Percentiles rank a stretch among this genome's conserved stretches.
Evolutionary conservation across 306 rosid genomes (phyloP).

Genomic region (Gastrolobium villosum): DNA sequence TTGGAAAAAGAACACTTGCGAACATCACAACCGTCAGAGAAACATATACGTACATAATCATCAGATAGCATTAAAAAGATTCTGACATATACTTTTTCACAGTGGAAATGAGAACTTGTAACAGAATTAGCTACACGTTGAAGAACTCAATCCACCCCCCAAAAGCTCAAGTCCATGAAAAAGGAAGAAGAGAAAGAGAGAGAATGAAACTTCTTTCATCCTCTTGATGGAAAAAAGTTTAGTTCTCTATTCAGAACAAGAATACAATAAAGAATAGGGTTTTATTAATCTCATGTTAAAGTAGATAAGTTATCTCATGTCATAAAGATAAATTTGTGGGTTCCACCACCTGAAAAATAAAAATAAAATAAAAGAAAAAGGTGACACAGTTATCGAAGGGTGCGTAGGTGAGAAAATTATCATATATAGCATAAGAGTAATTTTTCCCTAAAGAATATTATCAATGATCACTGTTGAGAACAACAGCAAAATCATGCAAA

Average conservation of each 20-base stretch:
- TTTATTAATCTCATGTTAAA: too few relatives aligned
- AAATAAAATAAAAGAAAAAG: too few relatives aligned
- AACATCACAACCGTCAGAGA: background rate
- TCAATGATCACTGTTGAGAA: background rate
- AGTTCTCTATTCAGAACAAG: background rate
- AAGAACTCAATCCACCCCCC: background rate
- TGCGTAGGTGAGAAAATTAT: too few relatives aligned
- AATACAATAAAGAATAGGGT: background rate
- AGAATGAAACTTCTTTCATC: background rate
- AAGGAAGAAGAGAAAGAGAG: background rate
- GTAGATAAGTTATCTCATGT: too few relatives aligned
- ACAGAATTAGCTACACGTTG: background rate
- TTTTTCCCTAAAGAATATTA: background rate
- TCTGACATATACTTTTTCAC: background rate
- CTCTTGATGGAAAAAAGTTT: background rate
- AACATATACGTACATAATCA: background rate
- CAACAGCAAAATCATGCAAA: background rate
- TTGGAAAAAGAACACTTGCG: background rate
- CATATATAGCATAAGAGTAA: too few relatives aligned
- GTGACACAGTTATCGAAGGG: too few relatives aligned
- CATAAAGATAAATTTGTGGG: too few relatives aligned
- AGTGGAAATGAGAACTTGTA: background rate
- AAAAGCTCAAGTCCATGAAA: constrained; percentile 9
- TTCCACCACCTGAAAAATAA: too few relatives aligned
- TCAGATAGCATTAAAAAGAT: background rate